Conservation (phyloP, 1,284 basidiomycete genomes). For the Cutaneotrichosporon sp. region DNA sequence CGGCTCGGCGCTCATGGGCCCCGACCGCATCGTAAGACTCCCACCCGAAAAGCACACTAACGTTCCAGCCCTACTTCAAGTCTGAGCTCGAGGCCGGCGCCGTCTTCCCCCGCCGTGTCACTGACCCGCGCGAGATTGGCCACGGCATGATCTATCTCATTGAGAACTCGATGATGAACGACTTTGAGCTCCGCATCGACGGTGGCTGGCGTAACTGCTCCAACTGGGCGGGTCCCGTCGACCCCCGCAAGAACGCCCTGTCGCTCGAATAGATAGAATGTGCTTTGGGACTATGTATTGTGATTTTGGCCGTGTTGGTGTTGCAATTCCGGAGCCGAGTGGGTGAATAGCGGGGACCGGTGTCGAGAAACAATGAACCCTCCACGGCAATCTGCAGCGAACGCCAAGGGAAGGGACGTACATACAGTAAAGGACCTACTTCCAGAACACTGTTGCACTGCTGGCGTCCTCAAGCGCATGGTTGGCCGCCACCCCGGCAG, state of each 20-base stretch:
- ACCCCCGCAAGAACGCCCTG: constrained; percentile 16
- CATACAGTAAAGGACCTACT: too few species aligned
- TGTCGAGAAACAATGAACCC: too few species aligned
- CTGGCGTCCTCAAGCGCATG: too few species aligned
- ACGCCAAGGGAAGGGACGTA: too few species aligned
- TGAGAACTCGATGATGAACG: constrained; percentile 35
- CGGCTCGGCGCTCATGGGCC: constrained; percentile 23
- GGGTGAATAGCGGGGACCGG: too few species aligned
- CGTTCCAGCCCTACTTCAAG: constrained; percentile 20
- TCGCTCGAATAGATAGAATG: constrained; percentile 8
- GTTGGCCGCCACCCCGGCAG: too few species aligned
- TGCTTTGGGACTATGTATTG: background rate
- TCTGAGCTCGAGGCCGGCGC: constrained; percentile 19
- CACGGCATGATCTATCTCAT: constrained; percentile 26
- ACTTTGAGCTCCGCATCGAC: constrained; percentile 23
- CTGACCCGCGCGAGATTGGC: constrained; percentile 22
- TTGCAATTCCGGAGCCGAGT: too few species aligned
- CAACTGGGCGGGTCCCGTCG: constrained; percentile 20
- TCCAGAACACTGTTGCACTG: too few species aligned
- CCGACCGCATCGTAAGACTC: constrained; percentile 12
- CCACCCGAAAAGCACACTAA: background rate
- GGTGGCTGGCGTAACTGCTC: constrained; percentile 21
- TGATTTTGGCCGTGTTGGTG: too few species aligned
- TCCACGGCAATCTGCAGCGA: too few species aligned
- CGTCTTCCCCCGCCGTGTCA: constrained; percentile 21